Evolutionary conservation across 1,139 yeast genomes (phyloP), one percentile per base, ranked within the genome.

Genomic region (Hemisphaericaspora lyxosophila): DNA sequence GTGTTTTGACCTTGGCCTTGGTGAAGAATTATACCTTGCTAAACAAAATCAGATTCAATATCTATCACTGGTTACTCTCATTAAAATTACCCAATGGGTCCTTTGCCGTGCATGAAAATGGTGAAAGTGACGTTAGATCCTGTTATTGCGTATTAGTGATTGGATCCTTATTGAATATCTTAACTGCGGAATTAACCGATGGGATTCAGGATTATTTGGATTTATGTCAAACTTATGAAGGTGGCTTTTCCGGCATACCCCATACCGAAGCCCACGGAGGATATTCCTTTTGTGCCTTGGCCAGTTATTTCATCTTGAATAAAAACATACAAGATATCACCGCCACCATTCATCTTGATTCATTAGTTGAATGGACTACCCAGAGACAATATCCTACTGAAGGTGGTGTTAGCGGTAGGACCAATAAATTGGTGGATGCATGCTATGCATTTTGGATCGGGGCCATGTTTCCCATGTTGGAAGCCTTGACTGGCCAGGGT

Each of bases 361-460:
- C 42, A 5, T 60, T 85, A 24, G 44, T 74, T 3, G 59, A 72
- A 36, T 94, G 98, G 98, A 66, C 82, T 4, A 72, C 73, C 5
- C 64, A 73, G 16, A 74, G 96, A 30, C 98, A 92, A 55, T 66
- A 72, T 42, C 66, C 67, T 24, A 59, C 79, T 6, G 97, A 89
- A 55, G 95, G 95, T 6, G 97, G 97, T 0, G 75, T 90, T 33
- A 75, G 82, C 7, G 99, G 99, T 0, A 75, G 99, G 40, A 78
- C 95, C 0, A 90, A 92, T 57, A 94, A 94, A 59, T 70, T 94
- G 30, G 97, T 92, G 1, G 99, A 94, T 59, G 96, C 95, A 0
- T 94, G 99, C 59, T 94, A 94, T 59, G 80, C 90, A 53, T 94
- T 85, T 58, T 92, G 98, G 98, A 83, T 90, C 2, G 98, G 98